phyloP scores from a whole-genome alignment of 208 protist genomes.

The Lotmaria passim region DNA sequence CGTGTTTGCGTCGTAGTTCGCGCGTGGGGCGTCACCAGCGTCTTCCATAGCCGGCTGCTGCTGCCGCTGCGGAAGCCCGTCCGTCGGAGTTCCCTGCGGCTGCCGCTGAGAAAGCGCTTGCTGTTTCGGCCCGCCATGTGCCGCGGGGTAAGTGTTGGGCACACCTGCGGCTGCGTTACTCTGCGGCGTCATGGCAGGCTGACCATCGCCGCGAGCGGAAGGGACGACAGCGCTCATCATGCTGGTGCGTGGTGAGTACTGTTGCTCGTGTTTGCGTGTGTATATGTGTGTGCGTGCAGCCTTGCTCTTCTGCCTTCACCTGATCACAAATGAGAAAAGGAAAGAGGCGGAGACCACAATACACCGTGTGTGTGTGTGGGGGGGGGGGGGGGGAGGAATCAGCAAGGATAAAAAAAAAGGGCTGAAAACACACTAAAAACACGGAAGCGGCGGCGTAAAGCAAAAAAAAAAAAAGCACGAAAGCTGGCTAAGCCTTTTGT shows the following conservation, averaged over 20 bases:
- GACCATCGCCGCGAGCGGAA: not conserved
- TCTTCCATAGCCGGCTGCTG: not conserved
- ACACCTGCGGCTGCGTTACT: not conserved
- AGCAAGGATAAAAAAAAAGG: no score
- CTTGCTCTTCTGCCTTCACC: not conserved
- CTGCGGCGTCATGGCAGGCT: slow-evolving; percentile 9
- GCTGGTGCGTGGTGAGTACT: not conserved
- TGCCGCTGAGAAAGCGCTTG: not conserved
- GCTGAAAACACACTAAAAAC: no score
- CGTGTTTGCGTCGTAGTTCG: slow-evolving; percentile 28
- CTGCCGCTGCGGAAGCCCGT: not conserved
- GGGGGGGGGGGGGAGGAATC: no score
- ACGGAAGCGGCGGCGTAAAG: no score
- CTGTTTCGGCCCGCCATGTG: not conserved
- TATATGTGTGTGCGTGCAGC: not conserved
- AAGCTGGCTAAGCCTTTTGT: no score
- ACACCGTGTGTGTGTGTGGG: no score
- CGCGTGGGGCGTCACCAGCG: not conserved
- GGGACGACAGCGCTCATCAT: slow-evolving; percentile 13
- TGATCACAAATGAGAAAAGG: no score
- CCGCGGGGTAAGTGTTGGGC: not conserved
- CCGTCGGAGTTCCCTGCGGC: slow-evolving; percentile 1
- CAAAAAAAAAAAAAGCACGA: no score
- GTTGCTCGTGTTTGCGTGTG: not conserved
- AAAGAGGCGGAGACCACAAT: no score